phyloP scores from a whole-genome alignment of 305 asterid genomes.

The Striga hermonthica region DNA sequence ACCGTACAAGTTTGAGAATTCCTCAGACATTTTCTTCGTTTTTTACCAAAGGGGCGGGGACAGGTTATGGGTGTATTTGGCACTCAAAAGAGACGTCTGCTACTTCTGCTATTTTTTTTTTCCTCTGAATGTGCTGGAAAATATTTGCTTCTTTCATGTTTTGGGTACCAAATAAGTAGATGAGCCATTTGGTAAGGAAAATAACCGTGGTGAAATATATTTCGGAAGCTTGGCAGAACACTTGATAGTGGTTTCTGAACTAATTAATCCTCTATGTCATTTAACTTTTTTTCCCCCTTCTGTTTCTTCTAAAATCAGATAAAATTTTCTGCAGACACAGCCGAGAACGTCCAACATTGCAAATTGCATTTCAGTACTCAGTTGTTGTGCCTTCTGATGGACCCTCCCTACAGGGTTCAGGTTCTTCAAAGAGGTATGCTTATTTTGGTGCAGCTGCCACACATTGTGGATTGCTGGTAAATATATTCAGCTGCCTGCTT shows the following conservation, averaged over 20 bases:
- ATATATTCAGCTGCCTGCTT: slow-evolving; percentile 29
- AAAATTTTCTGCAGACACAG: slow-evolving; percentile 60
- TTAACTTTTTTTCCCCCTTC: slow-evolving; percentile 13
- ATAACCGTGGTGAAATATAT: slow-evolving; percentile 1
- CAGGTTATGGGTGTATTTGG: slow-evolving; percentile 17
- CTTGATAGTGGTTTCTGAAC: slow-evolving; percentile 25
- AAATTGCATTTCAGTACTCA: slow-evolving; percentile 94
- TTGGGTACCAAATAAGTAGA: slow-evolving; percentile 19
- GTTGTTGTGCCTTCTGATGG: slow-evolving; percentile 86
- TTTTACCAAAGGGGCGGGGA: slow-evolving; percentile 5
- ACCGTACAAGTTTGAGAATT: slow-evolving; percentile 19
- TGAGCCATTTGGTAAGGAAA: slow-evolving; percentile 22
- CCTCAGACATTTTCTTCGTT: slow-evolving; percentile 13
- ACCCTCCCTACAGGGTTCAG: slow-evolving; percentile 47
- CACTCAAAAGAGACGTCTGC: slow-evolving; percentile 7
- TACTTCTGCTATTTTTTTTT: slow-evolving; percentile 12
- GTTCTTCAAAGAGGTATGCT: slow-evolving; percentile 62
- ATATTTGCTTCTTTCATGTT: slow-evolving; percentile 24
- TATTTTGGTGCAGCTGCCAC: slow-evolving; percentile 30
- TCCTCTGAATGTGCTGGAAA: slow-evolving; percentile 25
- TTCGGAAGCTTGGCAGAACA: slow-evolving; percentile 23
- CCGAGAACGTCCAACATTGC: slow-evolving; percentile 77
- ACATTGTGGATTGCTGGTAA: slow-evolving; percentile 20
- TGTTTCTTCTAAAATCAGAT: slow-evolving; percentile 17
- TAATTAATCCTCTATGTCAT: slow-evolving; percentile 18